These are phyloP conservation scores for Brassica napus DNA, from an alignment of 345 rosid species.

Conservation along the genomic window Da-Ae NC_063446.1:65913001-65913500, in stretches of 20 bases:
- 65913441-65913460: neutral
- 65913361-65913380: neutral
- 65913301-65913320: neutral
- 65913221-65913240: neutral
- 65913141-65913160: neutral
- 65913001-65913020: neutral
- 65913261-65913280: neutral
- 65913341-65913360: neutral
- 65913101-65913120: neutral
- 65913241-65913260: neutral
- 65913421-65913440: neutral
- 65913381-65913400: neutral
- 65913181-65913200: neutral
- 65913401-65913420: neutral
- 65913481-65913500: conserved; percentile 6
- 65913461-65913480: neutral
- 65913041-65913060: neutral
- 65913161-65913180: neutral
- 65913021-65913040: neutral
- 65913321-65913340: neutral
- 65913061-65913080: neutral
- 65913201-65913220: neutral
- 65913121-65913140: neutral
- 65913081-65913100: neutral
- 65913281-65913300: neutral